Percentiles rank a stretch among this genome's conserved stretches.
Conservation (phyloP, 1,284 basidiomycete genomes). For the Puccinia coronata region DNA sequence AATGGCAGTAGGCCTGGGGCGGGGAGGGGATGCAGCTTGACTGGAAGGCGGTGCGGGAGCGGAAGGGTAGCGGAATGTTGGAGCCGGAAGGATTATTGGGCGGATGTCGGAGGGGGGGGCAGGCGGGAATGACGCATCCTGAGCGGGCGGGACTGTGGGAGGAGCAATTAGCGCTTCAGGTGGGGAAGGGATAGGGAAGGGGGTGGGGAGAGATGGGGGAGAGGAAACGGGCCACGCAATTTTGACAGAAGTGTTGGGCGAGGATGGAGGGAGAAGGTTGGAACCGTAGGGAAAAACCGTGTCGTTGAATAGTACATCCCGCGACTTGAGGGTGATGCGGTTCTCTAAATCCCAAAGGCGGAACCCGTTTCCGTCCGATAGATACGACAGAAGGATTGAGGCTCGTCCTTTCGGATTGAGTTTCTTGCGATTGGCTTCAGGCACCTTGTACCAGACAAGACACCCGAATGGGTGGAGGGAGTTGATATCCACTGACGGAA, state of each 20-base stretch:
- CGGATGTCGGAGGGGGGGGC: too few relatives aligned
- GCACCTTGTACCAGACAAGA: neutral
- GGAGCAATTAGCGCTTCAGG: neutral
- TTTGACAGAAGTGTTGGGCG: neutral
- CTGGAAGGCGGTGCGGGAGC: too few relatives aligned
- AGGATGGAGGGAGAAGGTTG: too few relatives aligned
- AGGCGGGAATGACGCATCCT: too few relatives aligned
- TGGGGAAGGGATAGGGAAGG: neutral
- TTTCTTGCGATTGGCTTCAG: neutral
- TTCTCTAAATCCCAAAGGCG: neutral
- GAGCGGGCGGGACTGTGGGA: neutral
- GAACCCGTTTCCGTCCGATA: neutral
- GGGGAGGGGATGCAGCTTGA: too few relatives aligned
- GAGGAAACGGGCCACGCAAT: neutral
- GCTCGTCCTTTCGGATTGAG: too few relatives aligned
- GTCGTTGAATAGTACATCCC: too few relatives aligned
- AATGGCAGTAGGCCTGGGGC: too few relatives aligned
- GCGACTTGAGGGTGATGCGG: neutral
- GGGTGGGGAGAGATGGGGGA: neutral
- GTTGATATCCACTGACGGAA: neutral
- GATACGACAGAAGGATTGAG: too few relatives aligned
- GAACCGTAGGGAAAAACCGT: too few relatives aligned
- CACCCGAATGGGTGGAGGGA: neutral
- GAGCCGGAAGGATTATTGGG: too few relatives aligned
- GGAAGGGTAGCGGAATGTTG: too few relatives aligned